Evolutionary conservation across 345 rosid species (phyloP).

Genomic region (Eucalyptus viminalis): DNA sequence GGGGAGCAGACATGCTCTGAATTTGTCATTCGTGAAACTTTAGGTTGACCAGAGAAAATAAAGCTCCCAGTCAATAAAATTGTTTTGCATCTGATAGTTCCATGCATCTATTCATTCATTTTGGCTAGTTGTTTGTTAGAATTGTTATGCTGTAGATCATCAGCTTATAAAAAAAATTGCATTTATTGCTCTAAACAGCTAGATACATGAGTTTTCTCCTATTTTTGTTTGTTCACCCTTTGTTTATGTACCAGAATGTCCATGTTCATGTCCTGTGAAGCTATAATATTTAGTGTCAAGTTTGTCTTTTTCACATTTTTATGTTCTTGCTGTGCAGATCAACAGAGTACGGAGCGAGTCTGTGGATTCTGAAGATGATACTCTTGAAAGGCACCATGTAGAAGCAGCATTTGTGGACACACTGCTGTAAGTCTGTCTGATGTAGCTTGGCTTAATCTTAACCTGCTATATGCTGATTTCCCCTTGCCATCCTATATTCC

Average conservation of each 20-base stretch:
- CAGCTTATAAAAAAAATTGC: background rate
- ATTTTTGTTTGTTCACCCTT: background rate
- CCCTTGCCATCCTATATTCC: background rate
- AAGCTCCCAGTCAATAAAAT: background rate
- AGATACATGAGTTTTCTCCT: background rate
- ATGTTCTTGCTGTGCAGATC: slow-evolving; percentile 26
- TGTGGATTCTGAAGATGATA: slow-evolving; percentile 44
- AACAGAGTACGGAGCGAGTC: slow-evolving; percentile 58
- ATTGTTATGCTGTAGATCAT: background rate
- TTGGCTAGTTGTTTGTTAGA: background rate
- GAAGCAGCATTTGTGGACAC: slow-evolving; percentile 94
- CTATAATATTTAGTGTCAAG: background rate
- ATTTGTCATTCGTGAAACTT: background rate
- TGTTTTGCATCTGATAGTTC: background rate
- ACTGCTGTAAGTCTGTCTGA: slow-evolving; percentile 43
- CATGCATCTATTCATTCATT: background rate
- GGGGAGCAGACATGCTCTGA: background rate
- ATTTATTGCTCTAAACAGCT: background rate
- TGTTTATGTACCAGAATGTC: background rate
- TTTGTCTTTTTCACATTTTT: background rate
- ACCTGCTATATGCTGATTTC: background rate
- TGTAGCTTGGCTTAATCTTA: background rate
- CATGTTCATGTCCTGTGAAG: background rate
- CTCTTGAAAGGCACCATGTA: slow-evolving; percentile 69
- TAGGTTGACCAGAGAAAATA: background rate